Percentiles rank a stretch among this genome's conserved stretches.
These are phyloP conservation scores for Aspergillus neoniger DNA, from an alignment of 2,329 filamentous ascomycete species.

Conservation along the genomic window DNA sequence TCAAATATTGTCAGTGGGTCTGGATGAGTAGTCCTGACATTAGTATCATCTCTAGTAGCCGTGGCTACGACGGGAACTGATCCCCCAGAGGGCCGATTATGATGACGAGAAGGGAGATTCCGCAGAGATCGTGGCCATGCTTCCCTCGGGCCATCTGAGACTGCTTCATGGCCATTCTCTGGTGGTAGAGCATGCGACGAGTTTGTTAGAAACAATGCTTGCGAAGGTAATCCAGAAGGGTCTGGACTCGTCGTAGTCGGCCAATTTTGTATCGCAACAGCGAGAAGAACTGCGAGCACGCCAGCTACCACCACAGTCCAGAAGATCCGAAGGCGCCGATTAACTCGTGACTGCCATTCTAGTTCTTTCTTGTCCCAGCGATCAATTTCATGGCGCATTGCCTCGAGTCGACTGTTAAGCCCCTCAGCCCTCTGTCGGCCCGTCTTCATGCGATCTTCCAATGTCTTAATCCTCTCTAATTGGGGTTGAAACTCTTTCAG, in stretches of 20 bases:
- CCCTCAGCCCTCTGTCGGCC: slow-evolving; percentile 38
- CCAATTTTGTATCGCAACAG: slow-evolving; percentile 32
- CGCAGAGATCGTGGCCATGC: slow-evolving; percentile 13
- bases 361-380: slow-evolving; percentile 46
- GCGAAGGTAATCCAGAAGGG: slow-evolving; percentile 4
- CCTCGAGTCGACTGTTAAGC: slow-evolving; percentile 42
- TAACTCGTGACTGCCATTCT: slow-evolving; percentile 45
- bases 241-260: slow-evolving; percentile 10
- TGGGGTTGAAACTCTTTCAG: slow-evolving; percentile 43
- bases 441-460: slow-evolving; percentile 44
- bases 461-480: slow-evolving; percentile 34
- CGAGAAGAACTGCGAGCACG: slow-evolving; percentile 33
- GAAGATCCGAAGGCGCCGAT: slow-evolving; percentile 42
- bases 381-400: slow-evolving; percentile 42
- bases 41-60: background rate
- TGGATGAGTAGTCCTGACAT: slow-evolving; percentile 16
- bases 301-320: slow-evolving; percentile 34
- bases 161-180: slow-evolving; percentile 12
- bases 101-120: slow-evolving; percentile 23
- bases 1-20: slow-evolving; percentile 33
- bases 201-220: slow-evolving; percentile 16
- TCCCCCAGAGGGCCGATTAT: slow-evolving; percentile 13
- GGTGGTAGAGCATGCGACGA: slow-evolving; percentile 13
- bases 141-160: background rate
- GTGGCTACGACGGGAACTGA: background rate